phyloP scores from a whole-genome alignment of 768 basidiomycete species.

The Pisolithus orientalis region DNA sequence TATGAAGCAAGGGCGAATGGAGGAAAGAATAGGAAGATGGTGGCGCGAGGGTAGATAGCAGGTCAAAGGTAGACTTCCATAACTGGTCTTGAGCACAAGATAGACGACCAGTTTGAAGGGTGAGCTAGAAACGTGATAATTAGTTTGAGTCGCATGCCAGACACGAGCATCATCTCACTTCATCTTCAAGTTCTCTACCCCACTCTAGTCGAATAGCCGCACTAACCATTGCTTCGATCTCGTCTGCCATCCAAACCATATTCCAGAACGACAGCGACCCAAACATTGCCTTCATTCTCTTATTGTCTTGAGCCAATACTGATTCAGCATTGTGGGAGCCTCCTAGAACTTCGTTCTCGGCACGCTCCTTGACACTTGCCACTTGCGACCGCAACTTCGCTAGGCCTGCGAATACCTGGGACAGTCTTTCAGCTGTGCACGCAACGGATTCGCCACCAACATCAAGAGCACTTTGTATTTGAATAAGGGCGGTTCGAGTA shows the following conservation, averaged over 20 bases:
- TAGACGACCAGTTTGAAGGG: conserved; percentile 59
- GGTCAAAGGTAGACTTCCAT: conserved; percentile 32
- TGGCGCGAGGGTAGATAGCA: conserved; percentile 34
- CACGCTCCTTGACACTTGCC: conserved; percentile 33
- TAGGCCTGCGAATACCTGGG: conserved; percentile 30
- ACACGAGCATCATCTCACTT: conserved; percentile 28
- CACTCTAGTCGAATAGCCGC: conserved; percentile 28
- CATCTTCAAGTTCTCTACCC: conserved; percentile 44
- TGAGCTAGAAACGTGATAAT: conserved; percentile 37
- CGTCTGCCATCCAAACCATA: conserved; percentile 35
- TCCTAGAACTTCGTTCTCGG: conserved; percentile 35
- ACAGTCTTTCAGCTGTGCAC: conserved; percentile 26
- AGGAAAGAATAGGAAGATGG: conserved; percentile 22
- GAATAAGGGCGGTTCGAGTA: conserved; percentile 32
- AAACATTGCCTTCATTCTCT: conserved; percentile 25
- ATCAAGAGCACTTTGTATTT: conserved; percentile 34
- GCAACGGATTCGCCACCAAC: conserved; percentile 30
- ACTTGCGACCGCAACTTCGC: conserved; percentile 33
- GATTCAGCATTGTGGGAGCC: conserved; percentile 17
- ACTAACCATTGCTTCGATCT: conserved; percentile 30
- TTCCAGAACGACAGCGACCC: conserved; percentile 34
- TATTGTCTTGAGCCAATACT: conserved; percentile 24
- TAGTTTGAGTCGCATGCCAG: neutral
- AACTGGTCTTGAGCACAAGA: conserved; percentile 39
- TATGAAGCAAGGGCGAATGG: conserved; percentile 52